A percentile compares a stretch with the other conserved stretches of the same genome.
phyloP scores from a whole-genome alignment of 352 stramenopile species.

The Phytophthora ohioensis region DNA sequence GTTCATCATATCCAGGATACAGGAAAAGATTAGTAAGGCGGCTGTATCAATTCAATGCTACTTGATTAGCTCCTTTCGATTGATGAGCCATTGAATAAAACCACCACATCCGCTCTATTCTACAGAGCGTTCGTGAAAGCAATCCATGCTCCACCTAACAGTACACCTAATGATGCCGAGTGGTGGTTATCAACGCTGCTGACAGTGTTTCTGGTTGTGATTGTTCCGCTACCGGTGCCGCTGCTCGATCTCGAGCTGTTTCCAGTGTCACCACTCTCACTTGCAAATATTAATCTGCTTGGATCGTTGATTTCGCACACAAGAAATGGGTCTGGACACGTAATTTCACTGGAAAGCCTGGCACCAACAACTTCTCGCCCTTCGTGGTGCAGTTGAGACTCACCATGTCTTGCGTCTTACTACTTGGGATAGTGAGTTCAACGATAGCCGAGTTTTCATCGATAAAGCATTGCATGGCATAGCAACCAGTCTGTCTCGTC shows the following conservation, averaged over 20 bases:
- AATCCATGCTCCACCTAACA: constrained; percentile 14
- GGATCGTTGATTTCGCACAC: constrained; percentile 49
- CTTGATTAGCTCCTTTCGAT: too few species aligned
- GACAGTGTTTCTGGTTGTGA: constrained; percentile 6
- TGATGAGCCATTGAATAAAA: not conserved
- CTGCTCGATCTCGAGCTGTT: not conserved
- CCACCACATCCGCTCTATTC: not conserved
- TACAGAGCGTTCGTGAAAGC: not conserved
- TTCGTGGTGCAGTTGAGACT: constrained; percentile 56
- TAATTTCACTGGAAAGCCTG: constrained; percentile 61
- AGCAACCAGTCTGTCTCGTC: constrained; percentile 67
- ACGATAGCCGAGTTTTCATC: constrained; percentile 31
- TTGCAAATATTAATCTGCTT: constrained; percentile 9
- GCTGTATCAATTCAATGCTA: too few species aligned
- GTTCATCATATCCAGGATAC: too few species aligned
- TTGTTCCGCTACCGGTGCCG: not conserved
- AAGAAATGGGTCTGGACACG: constrained; percentile 69
- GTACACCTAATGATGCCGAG: not conserved
- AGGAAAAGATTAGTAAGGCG: too few species aligned
- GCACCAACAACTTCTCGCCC: constrained; percentile 48
- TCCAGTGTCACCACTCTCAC: constrained; percentile 3
- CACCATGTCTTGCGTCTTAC: constrained; percentile 21
- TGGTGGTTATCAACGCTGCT: not conserved
- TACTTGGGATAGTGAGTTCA: constrained; percentile 50
- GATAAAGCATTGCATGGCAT: constrained; percentile 57